Percentiles rank a stretch among this genome's conserved stretches.
Conservation (phyloP, 2,329 filamentous ascomycete genomes). For the Colletotrichum phormii region DNA sequence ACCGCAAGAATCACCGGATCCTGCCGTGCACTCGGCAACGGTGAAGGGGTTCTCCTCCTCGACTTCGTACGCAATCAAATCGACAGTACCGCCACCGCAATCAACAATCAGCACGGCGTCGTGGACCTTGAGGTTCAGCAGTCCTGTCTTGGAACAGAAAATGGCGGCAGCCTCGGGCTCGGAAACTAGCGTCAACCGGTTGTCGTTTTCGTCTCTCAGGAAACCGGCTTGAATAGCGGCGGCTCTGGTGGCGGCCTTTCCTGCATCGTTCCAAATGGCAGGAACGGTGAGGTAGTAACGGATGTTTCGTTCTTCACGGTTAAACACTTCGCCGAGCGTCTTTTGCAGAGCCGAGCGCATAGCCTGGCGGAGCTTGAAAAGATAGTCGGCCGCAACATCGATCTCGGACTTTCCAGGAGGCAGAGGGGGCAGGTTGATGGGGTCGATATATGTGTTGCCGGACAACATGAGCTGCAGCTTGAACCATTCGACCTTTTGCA, state of each 20-base stretch:
- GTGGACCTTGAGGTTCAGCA: slow-evolving; percentile 96
- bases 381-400: slow-evolving; percentile 98
- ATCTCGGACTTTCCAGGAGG: slow-evolving; percentile 98
- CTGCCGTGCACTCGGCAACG: slow-evolving; percentile 95
- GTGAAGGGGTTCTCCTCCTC: slow-evolving; percentile 98
- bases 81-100: slow-evolving; percentile 97
- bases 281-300: slow-evolving; percentile 98
- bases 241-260: slow-evolving; percentile 94
- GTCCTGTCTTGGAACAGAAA: slow-evolving; percentile 96
- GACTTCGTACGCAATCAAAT: slow-evolving; percentile 98
- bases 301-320: slow-evolving; percentile 97
- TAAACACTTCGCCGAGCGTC: slow-evolving; percentile 96
- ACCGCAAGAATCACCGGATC: slow-evolving; percentile 96
- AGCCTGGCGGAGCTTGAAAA: slow-evolving; percentile 96
- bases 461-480: slow-evolving; percentile 99
- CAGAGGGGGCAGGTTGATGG: slow-evolving; percentile 97
- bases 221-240: slow-evolving; percentile 98
- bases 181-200: slow-evolving; percentile 91
- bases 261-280: slow-evolving; percentile 99
- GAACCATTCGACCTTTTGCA: slow-evolving; percentile 99
- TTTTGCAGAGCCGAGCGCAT: slow-evolving; percentile 97
- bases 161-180: slow-evolving; percentile 97
- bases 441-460: slow-evolving; percentile 98
- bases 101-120: slow-evolving; percentile 98
- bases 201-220: slow-evolving; percentile 96